These are phyloP conservation scores for Candida boidinii DNA, from an alignment of 805 yeast genomes.

Conservation along the genomic window DNA sequence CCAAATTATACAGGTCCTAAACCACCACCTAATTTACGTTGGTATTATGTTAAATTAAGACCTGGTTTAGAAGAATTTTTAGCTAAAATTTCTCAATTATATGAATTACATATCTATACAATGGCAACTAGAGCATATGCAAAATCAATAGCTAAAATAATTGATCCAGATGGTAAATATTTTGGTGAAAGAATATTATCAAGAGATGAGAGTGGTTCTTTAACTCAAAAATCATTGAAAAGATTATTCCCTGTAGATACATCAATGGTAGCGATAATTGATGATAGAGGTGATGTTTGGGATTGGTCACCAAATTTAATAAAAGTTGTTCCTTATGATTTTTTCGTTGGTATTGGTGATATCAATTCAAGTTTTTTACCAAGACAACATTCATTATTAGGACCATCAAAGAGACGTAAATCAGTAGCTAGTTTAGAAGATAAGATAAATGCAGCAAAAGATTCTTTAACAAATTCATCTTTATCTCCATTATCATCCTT, in stretches of 20 bases:
- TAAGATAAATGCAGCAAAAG: slow-evolving; percentile 19
- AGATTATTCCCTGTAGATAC: slow-evolving; percentile 93
- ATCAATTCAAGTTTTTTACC: slow-evolving; percentile 91
- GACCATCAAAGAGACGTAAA: slow-evolving; percentile 56
- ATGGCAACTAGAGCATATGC: slow-evolving; percentile 98
- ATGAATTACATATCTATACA: slow-evolving; percentile 91
- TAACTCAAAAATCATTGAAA: slow-evolving; percentile 81
- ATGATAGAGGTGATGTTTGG: slow-evolving; percentile 99
- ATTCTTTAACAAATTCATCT: slow-evolving; percentile 4
- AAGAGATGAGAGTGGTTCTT: slow-evolving; percentile 89
- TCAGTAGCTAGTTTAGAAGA: slow-evolving; percentile 52
- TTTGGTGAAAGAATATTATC: slow-evolving; percentile 90
- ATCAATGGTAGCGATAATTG: slow-evolving; percentile 92
- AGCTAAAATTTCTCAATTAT: slow-evolving; percentile 49
- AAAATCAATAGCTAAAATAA: slow-evolving; percentile 74
- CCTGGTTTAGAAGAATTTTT: slow-evolving; percentile 81
- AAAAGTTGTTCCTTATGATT: slow-evolving; percentile 91
- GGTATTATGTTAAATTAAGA: slow-evolving; percentile 88
- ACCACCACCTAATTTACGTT: slow-evolving; percentile 53
- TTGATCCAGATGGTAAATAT: slow-evolving; percentile 80
- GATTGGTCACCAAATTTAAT: slow-evolving; percentile 89
- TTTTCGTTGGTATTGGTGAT: slow-evolving; percentile 96
- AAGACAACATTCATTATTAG: slow-evolving; percentile 49
- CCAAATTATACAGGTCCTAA: slow-evolving; percentile 53
- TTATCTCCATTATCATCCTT: slow-evolving; percentile 6